These are phyloP conservation scores for Tuber calosporum DNA, from an alignment of 495 filamentous ascomycete genomes.

Conservation along the genomic window DNA sequence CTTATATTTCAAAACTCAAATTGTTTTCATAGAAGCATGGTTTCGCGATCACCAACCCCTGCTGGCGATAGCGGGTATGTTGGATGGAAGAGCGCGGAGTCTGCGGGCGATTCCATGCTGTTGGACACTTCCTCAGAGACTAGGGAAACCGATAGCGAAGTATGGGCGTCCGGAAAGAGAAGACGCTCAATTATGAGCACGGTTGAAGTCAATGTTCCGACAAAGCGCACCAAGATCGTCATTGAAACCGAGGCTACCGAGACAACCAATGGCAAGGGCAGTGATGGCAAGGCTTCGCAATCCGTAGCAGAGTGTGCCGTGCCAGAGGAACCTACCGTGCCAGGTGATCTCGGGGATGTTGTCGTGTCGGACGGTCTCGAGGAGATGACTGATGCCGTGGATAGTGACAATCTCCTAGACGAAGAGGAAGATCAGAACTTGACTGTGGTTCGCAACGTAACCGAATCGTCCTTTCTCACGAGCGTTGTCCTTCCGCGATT, in stretches of 20 bases:
- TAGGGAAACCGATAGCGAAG: not conserved
- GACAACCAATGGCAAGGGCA: not conserved
- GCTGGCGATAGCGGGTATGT: not conserved
- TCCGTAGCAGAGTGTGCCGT: not conserved
- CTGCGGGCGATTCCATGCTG: not conserved
- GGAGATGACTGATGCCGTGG: not conserved
- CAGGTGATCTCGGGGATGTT: not conserved
- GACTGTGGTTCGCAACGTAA: not conserved
- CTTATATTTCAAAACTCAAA: not conserved
- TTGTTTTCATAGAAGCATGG: not conserved
- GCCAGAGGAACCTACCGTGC: not conserved
- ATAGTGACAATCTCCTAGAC: not conserved
- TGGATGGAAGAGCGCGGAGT: not conserved
- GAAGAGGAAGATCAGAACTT: not conserved
- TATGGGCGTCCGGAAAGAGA: not conserved
- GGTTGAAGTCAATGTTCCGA: not conserved
- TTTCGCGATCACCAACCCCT: not conserved
- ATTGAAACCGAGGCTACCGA: not conserved
- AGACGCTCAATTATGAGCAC: not conserved
- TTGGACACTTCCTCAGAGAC: not conserved
- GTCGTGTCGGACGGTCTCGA: not conserved
- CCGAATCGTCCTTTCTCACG: not conserved
- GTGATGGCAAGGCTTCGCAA: not conserved
- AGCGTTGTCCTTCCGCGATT: slow-evolving; percentile 23
- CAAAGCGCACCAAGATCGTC: not conserved